Base-by-base conservation (phyloP, 176 grass and related monocot species). In the Tillandsia leiboldiana region DNA sequence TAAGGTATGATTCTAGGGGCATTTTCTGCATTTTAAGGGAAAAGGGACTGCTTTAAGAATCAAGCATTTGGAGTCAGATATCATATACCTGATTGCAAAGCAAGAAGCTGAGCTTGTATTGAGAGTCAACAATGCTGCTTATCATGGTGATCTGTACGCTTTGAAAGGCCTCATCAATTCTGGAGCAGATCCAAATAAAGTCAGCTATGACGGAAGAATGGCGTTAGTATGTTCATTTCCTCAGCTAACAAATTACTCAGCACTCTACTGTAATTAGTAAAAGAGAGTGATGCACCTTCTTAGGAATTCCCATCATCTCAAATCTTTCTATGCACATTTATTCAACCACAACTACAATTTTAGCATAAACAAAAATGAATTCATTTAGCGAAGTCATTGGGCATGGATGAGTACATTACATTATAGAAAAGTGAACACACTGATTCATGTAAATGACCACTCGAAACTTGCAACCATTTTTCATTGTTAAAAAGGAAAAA, bases 141-240 rank as follows among this genome's bases (percentile, higher is more conserved):
- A 96, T 72, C 77, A 89, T 75, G 88, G 88, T 53, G 88, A 96
- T 26, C 61, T 96, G 20, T 68, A 65, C 53, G 79, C 75, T 80
- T 51, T 96, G 42, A 89, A 89, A 79, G 75, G 73, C 26, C 82
- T 92, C 51, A 87, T 96, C 54, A 87, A 77, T 71, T 86, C 83
- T 50, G 92, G 92, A 89, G 92, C 83, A 26, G 88, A 96, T 83
- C 92, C 88, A 22, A 96, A 76, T 71, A 96, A 74, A 89, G 23
- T 68, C 2, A 81, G 92, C 53, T 89, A 96, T n/a, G 75, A 96
- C 63, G 86, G 92, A 9, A 87, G 92, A 76, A 96, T 86, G 15
- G 79, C 88, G 49, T 63, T 96, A 52, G 92, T 96, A 77, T 11
- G 83, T 80, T 26, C 67, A 51, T 53, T 62, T 15, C 51, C 66